These are phyloP conservation scores for Aspergillus egyptiacus DNA, from an alignment of 495 filamentous ascomycete genomes.

Conservation along the genomic window DNA sequence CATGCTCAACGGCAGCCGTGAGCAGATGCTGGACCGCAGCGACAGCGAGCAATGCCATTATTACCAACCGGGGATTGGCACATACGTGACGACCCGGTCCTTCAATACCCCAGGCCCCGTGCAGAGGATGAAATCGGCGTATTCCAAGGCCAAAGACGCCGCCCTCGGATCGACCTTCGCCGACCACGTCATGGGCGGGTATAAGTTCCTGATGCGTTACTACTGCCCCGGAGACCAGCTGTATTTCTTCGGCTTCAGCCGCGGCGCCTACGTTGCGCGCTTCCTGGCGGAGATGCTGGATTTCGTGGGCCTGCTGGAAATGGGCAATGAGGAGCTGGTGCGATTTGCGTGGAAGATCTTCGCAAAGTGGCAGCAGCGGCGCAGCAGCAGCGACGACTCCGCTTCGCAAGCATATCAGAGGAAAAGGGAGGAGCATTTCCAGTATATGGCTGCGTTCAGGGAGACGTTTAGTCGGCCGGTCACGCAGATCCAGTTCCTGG, in stretches of 20 bases:
- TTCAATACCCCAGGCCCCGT: conserved; percentile 58
- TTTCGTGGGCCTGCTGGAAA: conserved; percentile 63
- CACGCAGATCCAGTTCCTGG: conserved; percentile 54
- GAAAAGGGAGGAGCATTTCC: conserved; percentile 63
- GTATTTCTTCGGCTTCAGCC: conserved; percentile 72
- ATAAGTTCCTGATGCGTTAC: conserved; percentile 78
- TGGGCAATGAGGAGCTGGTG: conserved; percentile 76
- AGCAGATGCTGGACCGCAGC: conserved; percentile 52
- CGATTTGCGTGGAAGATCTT: conserved; percentile 81
- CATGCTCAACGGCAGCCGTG: not conserved
- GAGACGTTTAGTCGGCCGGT: conserved; percentile 80
- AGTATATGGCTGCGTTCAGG: conserved; percentile 76
- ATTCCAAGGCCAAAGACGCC: conserved; percentile 76
- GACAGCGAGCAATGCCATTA: conserved; percentile 42
- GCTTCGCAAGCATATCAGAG: conserved; percentile 51
- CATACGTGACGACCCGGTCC: conserved; percentile 65
- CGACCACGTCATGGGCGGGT: conserved; percentile 72
- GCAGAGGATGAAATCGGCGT: conserved; percentile 66
- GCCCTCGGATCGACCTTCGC: conserved; percentile 80
- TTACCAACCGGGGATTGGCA: conserved; percentile 69
- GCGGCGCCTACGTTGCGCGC: conserved; percentile 71
- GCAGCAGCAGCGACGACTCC: conserved; percentile 50
- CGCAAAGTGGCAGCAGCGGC: conserved; percentile 71
- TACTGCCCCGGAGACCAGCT: conserved; percentile 72
- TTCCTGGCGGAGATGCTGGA: conserved; percentile 81